Evolutionary conservation across 768 basidiomycete species (phyloP), one percentile per base, ranked within the genome.

Genomic region (Rhodotorula sphaerocarpa): DNA sequence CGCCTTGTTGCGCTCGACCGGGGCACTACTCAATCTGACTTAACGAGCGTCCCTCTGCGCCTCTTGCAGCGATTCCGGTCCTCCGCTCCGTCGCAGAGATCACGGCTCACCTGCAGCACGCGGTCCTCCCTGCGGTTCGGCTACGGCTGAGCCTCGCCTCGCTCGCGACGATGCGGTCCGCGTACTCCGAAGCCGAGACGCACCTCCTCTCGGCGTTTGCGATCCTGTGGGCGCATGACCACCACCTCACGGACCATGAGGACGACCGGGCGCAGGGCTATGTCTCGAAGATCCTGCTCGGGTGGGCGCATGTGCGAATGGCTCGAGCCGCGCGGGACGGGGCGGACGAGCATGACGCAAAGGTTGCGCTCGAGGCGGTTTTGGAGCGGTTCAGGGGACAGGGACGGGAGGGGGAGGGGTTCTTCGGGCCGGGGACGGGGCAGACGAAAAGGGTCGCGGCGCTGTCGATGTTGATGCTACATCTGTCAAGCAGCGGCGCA

Each of bases 131-230:
- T 39, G 36, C 36, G 36, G 16, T 39, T 16, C 60, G 52, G 20
- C 48, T 61, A 2, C 54, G 55, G 30, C 34, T 36, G 23, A 12
- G 25, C 34, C 50, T 51, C 50, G 23, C 50, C 14, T 12, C 33
- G 11, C 39, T 61, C 15, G 54, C 47, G 4, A 50, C 50, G 28
- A 55, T 61, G 47, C 60, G 60, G 6, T 42, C 31, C n/a, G 41
- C 46, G 14, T 30, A 47, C 21, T 2, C 27, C 10, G 60, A 48
- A 23, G 60, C 60, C 23, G 50, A 39, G 9, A 3, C 30, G 4
- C 60, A 61, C 25, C 47, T 61, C 28, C 23, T 33, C 5, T 18
- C 31, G 5, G 53, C 60, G 15, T 23, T 55, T 7, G 7, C 50
- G 39, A 59, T 42, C 21, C 21, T 36, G 23, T 21, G 25, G 15